Base-by-base conservation (phyloP, 768 basidiomycete genomes). In the Kondoa malvinella region DNA sequence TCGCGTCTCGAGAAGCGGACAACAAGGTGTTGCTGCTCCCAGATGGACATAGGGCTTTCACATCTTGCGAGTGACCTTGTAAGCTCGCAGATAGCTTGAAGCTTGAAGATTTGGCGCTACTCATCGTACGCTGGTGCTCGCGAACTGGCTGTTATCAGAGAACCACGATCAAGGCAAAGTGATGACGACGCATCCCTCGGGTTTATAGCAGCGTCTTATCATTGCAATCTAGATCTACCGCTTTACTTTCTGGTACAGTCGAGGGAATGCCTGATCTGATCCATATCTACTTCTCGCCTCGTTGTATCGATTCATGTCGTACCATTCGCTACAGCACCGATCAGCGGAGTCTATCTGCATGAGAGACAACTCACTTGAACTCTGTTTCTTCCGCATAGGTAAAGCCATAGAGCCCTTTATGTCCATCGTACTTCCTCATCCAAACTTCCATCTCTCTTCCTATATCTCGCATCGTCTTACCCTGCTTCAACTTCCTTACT, bases 1-100 rank as follows among this genome's bases (percentile, higher is more conserved):
- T 89, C 17, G 87, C 81, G 81, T 96, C 92, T 75, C 92, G 85
- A 59, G 92, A 95, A 69, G 87, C 88, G 26, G 92, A 95, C 70
- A 97, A 81, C 71, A 96, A 17, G 50, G n/a, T n/a, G n/a, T n/a
- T 32, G 56, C 59, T 57, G 29, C 15, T 80, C 70, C 81, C 72
- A 84, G 80, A 77, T 88, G 80, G 31, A 65, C 79, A 83, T 70
- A 96, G 80, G 34, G 84, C 87, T 75, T 90, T 86, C 71, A 94
- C 91, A 89, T 94, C 62, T 32, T 75, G 40, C 73, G 72, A 69
- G 77, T 91, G 89, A 34, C 81, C 84, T 62, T 77, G 76, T 65
- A 91, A 78, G 14, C 85, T 83, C 50, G 87, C 85, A 65, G 89
- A 88, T 58, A 91, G 81, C 78, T 83, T 87, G 80, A 86, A 88